These are phyloP conservation scores for Zea luxurians DNA, from an alignment of 176 grass and related monocot genomes.

Conservation along the genomic window DNA sequence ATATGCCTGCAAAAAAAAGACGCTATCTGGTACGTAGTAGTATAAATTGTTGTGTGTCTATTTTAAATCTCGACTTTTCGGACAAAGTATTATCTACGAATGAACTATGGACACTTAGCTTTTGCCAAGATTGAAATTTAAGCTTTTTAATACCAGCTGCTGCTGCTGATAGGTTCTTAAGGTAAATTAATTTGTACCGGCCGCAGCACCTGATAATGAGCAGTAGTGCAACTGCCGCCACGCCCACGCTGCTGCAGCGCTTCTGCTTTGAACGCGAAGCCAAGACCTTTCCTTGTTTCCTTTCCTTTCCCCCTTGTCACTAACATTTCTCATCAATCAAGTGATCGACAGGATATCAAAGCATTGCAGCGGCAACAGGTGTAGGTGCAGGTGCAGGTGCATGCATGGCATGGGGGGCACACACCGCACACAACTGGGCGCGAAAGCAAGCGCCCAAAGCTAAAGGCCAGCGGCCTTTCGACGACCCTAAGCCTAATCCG, in stretches of 20 bases:
- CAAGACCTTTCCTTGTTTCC: not conserved
- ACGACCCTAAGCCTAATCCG: constrained; percentile 28
- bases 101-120: not conserved
- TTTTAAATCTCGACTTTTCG: no score
- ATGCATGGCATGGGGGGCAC: constrained; percentile 7
- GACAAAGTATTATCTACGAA: not conserved
- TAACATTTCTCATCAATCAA: constrained; percentile 9
- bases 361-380: not conserved
- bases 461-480: constrained; percentile 35
- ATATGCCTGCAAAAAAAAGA: no score
- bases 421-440: not conserved
- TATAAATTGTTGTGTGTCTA: no score
- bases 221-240: no score
- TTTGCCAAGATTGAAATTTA: not conserved
- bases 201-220: no score
- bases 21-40: no score
- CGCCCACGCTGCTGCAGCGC: no score
- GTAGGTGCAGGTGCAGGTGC: not conserved
- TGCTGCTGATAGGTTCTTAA: not conserved
- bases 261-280: constrained; percentile 3
- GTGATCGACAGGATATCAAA: not conserved
- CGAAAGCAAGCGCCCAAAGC: constrained; percentile 22
- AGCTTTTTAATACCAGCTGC: not conserved
- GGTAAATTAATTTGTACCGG: no score
- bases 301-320: not conserved